Conservation (phyloP, 371 early-diverging fungal genomes). For the Rhizopus delemar region DNA sequence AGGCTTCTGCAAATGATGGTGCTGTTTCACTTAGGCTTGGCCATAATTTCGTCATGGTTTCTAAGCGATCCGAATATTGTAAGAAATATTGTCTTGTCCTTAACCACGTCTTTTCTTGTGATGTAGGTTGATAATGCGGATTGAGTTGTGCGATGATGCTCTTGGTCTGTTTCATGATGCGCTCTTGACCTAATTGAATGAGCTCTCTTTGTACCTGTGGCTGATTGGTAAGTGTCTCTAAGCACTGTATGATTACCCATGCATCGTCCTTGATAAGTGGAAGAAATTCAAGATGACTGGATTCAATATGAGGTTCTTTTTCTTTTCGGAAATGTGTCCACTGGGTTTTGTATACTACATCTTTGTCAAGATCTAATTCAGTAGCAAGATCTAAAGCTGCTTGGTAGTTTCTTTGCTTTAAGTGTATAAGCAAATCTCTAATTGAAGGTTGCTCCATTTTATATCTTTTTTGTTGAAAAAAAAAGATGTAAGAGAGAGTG, state of each 20-base stretch:
- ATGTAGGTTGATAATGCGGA: not conserved
- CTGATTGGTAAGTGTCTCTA: conserved; percentile 37
- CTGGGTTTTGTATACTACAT: conserved; percentile 65
- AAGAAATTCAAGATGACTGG: conserved; percentile 51
- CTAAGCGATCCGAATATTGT: conserved; percentile 67
- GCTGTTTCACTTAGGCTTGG: conserved; percentile 13
- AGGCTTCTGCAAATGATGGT: conserved; percentile 34
- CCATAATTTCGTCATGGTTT: conserved; percentile 64
- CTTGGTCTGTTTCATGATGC: conserved; percentile 46
- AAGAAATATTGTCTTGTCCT: conserved; percentile 54
- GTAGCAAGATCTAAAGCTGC: conserved; percentile 66
- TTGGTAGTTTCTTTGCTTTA: conserved; percentile 56
- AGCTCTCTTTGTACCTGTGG: conserved; percentile 44
- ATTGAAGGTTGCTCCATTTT: conserved; percentile 42
- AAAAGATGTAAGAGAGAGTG: no score
- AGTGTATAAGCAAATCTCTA: conserved; percentile 39
- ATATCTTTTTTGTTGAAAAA: no score
- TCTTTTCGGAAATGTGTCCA: conserved; percentile 43
- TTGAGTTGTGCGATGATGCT: conserved; percentile 32
- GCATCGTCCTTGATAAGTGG: conserved; percentile 58
- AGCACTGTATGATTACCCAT: conserved; percentile 65
- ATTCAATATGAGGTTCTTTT: conserved; percentile 19
- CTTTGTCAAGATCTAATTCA: conserved; percentile 57
- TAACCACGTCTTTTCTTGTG: conserved; percentile 7
- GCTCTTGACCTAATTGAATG: conserved; percentile 57